Percentiles rank a stretch among this genome's conserved stretches.
Conservation (phyloP, 2,329 filamentous ascomycete genomes). For the Fonsecaea nubica region DNA sequence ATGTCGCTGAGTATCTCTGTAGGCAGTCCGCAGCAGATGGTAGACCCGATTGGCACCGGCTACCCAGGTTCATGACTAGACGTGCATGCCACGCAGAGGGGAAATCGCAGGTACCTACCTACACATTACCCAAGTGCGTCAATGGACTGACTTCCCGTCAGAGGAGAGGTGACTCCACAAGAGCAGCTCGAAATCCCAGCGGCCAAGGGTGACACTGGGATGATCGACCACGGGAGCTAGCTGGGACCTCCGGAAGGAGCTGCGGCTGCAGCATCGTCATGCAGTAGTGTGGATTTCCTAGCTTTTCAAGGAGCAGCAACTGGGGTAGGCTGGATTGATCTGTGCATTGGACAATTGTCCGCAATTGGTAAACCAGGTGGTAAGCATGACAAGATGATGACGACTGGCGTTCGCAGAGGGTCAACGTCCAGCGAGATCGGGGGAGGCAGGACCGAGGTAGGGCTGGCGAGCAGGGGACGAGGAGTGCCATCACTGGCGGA, state of each 20-base stretch:
- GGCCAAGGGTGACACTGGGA: slow-evolving; percentile 4
- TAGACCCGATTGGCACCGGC: slow-evolving; percentile 1
- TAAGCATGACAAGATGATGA: slow-evolving; percentile 19
- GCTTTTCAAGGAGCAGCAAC: slow-evolving; percentile 4
- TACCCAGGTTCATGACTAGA: not conserved
- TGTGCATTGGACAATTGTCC: slow-evolving; percentile 1
- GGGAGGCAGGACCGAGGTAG: not conserved
- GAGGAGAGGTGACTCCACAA: not conserved
- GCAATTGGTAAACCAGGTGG: slow-evolving; percentile 12
- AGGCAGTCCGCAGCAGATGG: not conserved
- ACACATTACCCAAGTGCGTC: not conserved
- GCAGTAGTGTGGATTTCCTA: slow-evolving; percentile 8
- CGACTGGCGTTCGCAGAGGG: not conserved
- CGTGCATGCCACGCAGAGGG: not conserved
- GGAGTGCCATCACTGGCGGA: not conserved
- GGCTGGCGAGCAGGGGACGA: not conserved
- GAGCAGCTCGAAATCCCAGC: not conserved
- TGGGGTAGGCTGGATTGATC: not conserved
- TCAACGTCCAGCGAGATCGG: slow-evolving; percentile 8
- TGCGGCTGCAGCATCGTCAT: slow-evolving; percentile 11
- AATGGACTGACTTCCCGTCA: not conserved
- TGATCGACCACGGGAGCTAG: slow-evolving; percentile 21
- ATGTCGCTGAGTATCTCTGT: not conserved
- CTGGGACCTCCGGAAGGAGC: slow-evolving; percentile 9
- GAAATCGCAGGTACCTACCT: not conserved